A percentile compares a stretch with the other conserved stretches of the same genome.
These are phyloP conservation scores for Penicillium flavigenum DNA, from an alignment of 495 filamentous ascomycete species.

Conservation along the genomic window DNA sequence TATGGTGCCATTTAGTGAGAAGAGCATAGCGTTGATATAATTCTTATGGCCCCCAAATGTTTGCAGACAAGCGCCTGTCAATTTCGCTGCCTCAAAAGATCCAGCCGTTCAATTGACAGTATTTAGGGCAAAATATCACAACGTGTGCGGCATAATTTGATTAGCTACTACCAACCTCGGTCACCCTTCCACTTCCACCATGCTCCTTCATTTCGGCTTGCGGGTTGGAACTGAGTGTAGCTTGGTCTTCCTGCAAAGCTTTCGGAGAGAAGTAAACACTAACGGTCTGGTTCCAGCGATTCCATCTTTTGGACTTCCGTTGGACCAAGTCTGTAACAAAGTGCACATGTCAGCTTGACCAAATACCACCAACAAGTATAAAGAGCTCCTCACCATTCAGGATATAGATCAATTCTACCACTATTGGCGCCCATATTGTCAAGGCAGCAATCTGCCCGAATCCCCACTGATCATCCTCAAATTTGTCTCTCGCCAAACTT, in stretches of 20 bases:
- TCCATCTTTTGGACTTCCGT: constrained; percentile 1
- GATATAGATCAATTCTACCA: not conserved
- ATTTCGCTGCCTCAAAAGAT: too few relatives aligned
- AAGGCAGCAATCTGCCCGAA: constrained; percentile 7
- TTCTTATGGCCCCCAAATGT: too few relatives aligned
- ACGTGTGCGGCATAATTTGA: too few relatives aligned
- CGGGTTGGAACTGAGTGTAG: not conserved
- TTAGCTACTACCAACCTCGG: too few relatives aligned
- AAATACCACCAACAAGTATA: not conserved
- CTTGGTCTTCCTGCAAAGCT: not conserved
- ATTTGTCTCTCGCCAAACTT: constrained; percentile 2
- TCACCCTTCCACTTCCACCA: not conserved
- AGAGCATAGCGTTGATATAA: too few relatives aligned
- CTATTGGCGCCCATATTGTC: constrained; percentile 1
- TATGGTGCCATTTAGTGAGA: too few relatives aligned
- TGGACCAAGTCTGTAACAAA: constrained; percentile 2
- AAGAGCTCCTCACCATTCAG: constrained; percentile 3
- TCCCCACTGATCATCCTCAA: constrained; percentile 5
- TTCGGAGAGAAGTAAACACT: not conserved
- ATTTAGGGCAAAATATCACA: too few relatives aligned
- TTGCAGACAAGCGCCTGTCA: too few relatives aligned
- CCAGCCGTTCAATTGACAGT: too few relatives aligned
- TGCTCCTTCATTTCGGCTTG: not conserved
- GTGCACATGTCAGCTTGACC: not conserved
- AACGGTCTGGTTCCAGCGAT: not conserved